Evolutionary conservation across 192 early-diverging fungal genomes (phyloP), one percentile per base, ranked within the genome.

Genomic region (Jimgerdemannia flammicorona): DNA sequence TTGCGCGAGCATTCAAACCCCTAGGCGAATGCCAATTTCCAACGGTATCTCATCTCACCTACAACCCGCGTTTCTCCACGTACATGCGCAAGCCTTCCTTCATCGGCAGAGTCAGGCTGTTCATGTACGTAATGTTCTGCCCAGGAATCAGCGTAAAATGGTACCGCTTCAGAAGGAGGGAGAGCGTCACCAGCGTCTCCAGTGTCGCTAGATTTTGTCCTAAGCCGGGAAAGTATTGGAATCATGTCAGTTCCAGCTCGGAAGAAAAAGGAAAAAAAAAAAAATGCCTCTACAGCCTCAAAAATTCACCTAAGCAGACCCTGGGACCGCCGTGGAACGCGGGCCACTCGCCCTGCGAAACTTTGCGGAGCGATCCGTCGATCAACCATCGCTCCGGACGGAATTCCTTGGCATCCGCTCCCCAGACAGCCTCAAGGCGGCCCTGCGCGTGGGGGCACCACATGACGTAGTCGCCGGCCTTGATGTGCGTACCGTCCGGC

Each of bases 261-360:
- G n/a, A 29, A 29, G 29, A 29, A 29, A 29, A 29, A 29, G 7
- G 64, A 64, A 59, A 43, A 14, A 20, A 43, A 73, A 29, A 29
- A 29, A 29, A 29, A 29, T 29, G 70, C 19, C 11, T 29, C 43
- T 18, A 17, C 49, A 72, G 2, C 40, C 6, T 19, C 19, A 40
- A 9, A 8, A 9, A 0, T 2, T 68, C 6, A 68, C 9, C 70
- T 19, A 75, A 75, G 69, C 85, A 86, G 19, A 80, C 77, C n/a
- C 85, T 77, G 20, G 85, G 85, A 19, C 85, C 85, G 10, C 76
- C 85, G 42, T 86, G 81, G 81, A 86, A 86, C 17, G 80, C 83
- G 39, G 85, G 81, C 81, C 84, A 86, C 70, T 84, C 77, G 43
- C 79, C 71, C 14, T 81, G 81, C 11, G 81, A 76, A 4, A 54